Base-by-base conservation (phyloP, 2,329 filamentous ascomycete genomes). In the Elsinoe australis region DNA sequence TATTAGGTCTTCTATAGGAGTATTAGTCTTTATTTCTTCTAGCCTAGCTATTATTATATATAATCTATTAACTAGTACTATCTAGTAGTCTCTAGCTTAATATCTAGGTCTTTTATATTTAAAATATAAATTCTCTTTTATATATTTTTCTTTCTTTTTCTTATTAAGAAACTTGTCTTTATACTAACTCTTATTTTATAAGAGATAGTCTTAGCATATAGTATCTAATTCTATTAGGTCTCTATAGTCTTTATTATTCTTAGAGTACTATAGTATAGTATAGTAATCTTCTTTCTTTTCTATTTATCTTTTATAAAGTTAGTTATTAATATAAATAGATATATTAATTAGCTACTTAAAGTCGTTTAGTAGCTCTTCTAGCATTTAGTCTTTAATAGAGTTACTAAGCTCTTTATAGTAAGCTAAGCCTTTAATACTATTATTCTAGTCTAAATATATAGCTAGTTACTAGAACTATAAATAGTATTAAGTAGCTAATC, bases 91-190 rank as follows among this genome's bases (percentile, higher is more conserved):
- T 18, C 7, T 35, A 35, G 33, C 33, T 14, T 35, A 18, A 35
- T 35, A 18, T 15, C 33, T 18, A 18, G 33, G 33, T 35, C 33
- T 35, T 35, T 35, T 18, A 35, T 35, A 35, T 35, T 35, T 35
- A 35, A 35, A 35, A 35, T 18, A 35, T 35, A 35, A 18, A 14
- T 35, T 35, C 6, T 35, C 33, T 35, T 35, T 7, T 35, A 6
- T 35, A 35, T 18, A 35, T 35, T 35, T 35, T 14, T 35, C 17
- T 35, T 15, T 35, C 33, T 35, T 14, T 35, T 35, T 35, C 14
- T 14, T 35, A 35, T 14, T 35, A n/a, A 14, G 33, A 14, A 35
- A 35, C 33, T 35, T 35, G 7, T 14, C 14, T 8, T 15, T 35
- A 14, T 14, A 18, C 8, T 18, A 35, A 14, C 33, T 14, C 17